Evolutionary conservation across 2,329 filamentous ascomycete species (phyloP).

Genomic region (Elsinoe fawcettii): DNA sequence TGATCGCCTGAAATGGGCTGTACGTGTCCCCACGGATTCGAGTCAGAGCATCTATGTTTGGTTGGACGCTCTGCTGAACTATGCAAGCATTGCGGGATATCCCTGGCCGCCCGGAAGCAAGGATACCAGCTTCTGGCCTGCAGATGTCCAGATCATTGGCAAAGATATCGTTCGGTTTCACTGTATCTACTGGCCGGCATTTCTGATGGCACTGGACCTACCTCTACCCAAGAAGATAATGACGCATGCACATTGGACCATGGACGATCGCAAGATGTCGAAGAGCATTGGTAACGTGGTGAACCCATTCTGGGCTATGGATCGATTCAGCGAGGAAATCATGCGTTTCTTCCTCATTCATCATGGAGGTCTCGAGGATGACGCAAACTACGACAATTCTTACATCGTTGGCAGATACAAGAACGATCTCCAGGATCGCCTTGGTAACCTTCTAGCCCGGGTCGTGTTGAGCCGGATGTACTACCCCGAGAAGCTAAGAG

Average conservation of each 20-base stretch:
- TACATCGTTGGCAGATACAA: conserved; percentile 69
- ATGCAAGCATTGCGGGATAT: conserved; percentile 80
- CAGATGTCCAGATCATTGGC: conserved; percentile 83
- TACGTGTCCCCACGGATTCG: conserved; percentile 75
- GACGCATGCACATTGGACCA: conserved; percentile 91
- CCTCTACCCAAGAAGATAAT: conserved; percentile 72
- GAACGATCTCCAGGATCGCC: conserved; percentile 64
- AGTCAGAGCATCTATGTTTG: conserved; percentile 95
- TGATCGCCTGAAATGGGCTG: conserved; percentile 75
- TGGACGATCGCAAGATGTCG: conserved; percentile 88
- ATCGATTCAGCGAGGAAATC: conserved; percentile 78
- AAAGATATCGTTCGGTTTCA: conserved; percentile 97
- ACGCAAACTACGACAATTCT: conserved; percentile 78
- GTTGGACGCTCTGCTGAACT: conserved; percentile 94
- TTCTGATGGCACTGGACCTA: conserved; percentile 80
- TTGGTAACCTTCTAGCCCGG: conserved; percentile 74
- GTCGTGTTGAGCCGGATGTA: conserved; percentile 53
- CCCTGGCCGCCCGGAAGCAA: conserved; percentile 65
- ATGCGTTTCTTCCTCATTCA: conserved; percentile 84
- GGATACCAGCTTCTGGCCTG: conserved; percentile 67
- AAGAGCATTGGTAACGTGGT: conserved; percentile 94
- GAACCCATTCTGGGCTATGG: conserved; percentile 83
- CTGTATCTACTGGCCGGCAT: conserved; percentile 95
- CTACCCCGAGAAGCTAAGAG: not conserved
- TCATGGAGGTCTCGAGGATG: conserved; percentile 67